These are phyloP conservation scores for Pythium grandisporangium DNA, from an alignment of 352 stramenopile species.

Conservation along the genomic window DNA sequence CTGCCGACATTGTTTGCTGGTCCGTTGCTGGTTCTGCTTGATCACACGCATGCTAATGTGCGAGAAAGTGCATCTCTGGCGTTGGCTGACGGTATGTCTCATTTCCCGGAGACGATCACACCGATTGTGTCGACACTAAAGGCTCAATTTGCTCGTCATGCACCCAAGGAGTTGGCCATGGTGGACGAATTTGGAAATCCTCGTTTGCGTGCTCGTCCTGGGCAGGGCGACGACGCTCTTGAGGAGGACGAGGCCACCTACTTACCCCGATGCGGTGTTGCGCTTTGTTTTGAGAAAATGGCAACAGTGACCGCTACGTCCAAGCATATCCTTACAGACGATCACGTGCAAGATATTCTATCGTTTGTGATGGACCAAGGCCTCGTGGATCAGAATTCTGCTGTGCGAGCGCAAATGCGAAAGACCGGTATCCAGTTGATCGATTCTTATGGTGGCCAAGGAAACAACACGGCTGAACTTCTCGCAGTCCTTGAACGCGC, in stretches of 20 bases:
- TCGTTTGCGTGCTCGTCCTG: constrained; percentile 46
- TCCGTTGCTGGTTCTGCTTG: constrained; percentile 58
- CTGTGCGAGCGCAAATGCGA: constrained; percentile 75
- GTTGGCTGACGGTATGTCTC: constrained; percentile 71
- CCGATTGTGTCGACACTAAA: constrained; percentile 61
- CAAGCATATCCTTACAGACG: constrained; percentile 32
- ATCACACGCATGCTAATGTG: constrained; percentile 65
- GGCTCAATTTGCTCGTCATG: constrained; percentile 43
- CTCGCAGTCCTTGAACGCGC: constrained; percentile 70
- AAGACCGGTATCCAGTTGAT: constrained; percentile 80
- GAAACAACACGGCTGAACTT: constrained; percentile 55
- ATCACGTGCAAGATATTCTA: constrained; percentile 54
- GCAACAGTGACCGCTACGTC: constrained; percentile 23
- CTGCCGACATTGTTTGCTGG: constrained; percentile 56
- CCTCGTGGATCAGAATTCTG: constrained; percentile 55
- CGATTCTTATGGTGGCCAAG: constrained; percentile 46
- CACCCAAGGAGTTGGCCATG: constrained; percentile 41
- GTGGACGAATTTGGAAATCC: constrained; percentile 73
- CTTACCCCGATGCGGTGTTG: constrained; percentile 63
- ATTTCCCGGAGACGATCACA: constrained; percentile 67
- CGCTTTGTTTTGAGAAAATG: constrained; percentile 75
- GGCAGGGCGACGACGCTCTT: constrained; percentile 34
- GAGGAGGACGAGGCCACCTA: constrained; percentile 51
- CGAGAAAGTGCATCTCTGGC: constrained; percentile 69
- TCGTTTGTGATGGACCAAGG: constrained; percentile 79